These are phyloP conservation scores for Cercospora sojina DNA, from an alignment of 2,329 filamentous ascomycete genomes.

Conservation along the genomic window DNA sequence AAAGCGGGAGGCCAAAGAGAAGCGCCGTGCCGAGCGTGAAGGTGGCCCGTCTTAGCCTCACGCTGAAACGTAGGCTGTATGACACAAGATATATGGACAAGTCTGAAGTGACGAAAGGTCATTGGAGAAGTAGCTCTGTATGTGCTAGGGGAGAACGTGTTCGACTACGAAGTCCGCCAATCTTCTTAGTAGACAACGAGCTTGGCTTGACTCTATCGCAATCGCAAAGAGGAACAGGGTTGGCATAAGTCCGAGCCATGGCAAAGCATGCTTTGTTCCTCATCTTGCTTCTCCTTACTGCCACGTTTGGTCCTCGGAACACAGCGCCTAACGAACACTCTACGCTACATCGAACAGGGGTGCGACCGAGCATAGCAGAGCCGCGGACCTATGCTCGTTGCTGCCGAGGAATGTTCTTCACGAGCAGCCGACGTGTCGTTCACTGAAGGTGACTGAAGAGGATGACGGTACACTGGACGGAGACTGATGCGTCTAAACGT, in stretches of 20 bases:
- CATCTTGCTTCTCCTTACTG: background rate
- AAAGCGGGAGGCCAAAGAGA: constrained; percentile 39
- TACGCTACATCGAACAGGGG: background rate
- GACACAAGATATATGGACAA: background rate
- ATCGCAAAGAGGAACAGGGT: background rate
- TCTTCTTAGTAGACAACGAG: background rate
- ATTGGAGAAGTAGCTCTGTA: background rate
- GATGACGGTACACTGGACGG: background rate
- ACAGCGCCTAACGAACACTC: background rate
- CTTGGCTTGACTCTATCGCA: background rate
- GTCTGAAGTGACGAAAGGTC: background rate
- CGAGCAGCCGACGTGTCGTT: background rate
- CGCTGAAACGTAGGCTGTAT: background rate
- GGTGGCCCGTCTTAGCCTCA: background rate
- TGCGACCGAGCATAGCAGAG: background rate
- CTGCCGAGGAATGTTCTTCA: background rate
- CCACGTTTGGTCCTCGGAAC: background rate
- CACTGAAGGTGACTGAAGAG: background rate
- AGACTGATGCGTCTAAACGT: background rate
- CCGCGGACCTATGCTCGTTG: background rate
- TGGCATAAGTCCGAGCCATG: background rate
- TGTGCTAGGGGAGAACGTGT: background rate
- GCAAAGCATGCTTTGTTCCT: background rate
- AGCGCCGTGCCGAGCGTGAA: constrained; percentile 24
- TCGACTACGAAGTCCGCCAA: background rate